phyloP scores from a whole-genome alignment of 2,329 filamentous ascomycete genomes.

The Paecilomyces fulvus region DNA sequence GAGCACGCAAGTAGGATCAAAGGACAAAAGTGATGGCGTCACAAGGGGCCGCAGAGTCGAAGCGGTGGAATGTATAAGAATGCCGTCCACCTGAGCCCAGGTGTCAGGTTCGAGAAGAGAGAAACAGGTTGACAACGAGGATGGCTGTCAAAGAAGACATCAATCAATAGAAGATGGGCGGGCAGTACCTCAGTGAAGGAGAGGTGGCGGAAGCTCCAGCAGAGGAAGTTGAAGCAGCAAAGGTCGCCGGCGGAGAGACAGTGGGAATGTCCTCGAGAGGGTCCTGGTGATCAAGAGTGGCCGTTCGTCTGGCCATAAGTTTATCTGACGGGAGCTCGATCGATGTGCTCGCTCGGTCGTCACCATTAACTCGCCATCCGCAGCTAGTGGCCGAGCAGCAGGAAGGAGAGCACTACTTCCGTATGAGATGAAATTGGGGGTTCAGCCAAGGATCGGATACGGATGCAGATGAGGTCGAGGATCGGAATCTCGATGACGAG shows the following conservation, averaged over 20 bases:
- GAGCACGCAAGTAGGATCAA: conserved; percentile 3
- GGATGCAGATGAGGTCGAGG: not conserved
- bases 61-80: not conserved
- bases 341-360: conserved; percentile 22
- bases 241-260: conserved; percentile 22
- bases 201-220: conserved; percentile 16
- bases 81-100: not conserved
- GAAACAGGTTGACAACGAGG: conserved; percentile 1
- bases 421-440: not conserved
- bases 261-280: conserved; percentile 32
- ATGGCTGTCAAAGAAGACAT: conserved; percentile 6
- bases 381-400: conserved; percentile 16
- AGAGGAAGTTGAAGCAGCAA: conserved; percentile 14
- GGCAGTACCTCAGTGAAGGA: conserved; percentile 30
- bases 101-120: not conserved
- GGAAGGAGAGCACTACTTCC: conserved; percentile 12
- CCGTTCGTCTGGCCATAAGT: conserved; percentile 42
- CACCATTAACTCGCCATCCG: conserved; percentile 38
- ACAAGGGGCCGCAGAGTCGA: not conserved
- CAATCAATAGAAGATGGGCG: conserved; percentile 10
- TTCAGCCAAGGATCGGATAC: not conserved
- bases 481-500: conserved; percentile 7
- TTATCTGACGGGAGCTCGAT: conserved; percentile 23
- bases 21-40: not conserved
- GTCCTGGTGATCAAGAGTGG: conserved; percentile 36